Base-by-base conservation (phyloP, 2,329 filamentous ascomycete genomes). In the Ilyonectria destructans region DNA sequence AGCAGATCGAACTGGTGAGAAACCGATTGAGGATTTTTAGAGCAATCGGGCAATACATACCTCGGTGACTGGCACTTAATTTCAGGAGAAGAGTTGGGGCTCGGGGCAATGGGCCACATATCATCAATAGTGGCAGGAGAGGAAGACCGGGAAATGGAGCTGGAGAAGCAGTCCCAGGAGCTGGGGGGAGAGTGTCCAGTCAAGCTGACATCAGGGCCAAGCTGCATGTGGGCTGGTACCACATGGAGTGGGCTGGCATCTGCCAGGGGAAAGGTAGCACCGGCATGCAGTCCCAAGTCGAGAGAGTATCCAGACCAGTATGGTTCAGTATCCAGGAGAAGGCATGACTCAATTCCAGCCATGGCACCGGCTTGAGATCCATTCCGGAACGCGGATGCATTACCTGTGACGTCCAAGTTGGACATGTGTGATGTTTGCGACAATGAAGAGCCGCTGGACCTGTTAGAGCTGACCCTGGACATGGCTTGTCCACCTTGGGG, bases 151-250 rank as follows among this genome's bases (percentile, higher is more conserved):
- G 87, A 88, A 58, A 85, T 85, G 69, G 82, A 83, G 67, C 85
- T 86, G 76, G 86, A 88, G 72, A 86, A 84, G 71, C 84, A 86
- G 73, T 85, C 85, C 81, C 86, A 88, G 12, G 86, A 85, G 63
- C 84, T 82, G 57, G 83, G 82, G 12, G 88, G 87, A 29, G 87
- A 88, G 72, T 84, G 82, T 69, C 83, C 84, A 56, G 82, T 77
- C 65, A 88, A 75, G 70, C 81, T 83, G 51, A 84, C 77, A 71
- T 88, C 86, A 78, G 86, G 86, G 74, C 86, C 85, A 74, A 88
- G 78, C 71, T 85, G 84, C 81, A 89, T 86, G 71, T 89, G 86
- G 59, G 85, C 81, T 58, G 88, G 88, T 75, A 88, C 85, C 77
- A 90, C 85, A 71, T 89, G 87, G 75, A 88, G 80, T 58, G 82